Evolutionary conservation across 176 grass and related monocot genomes (phyloP).

Genomic region (bread wheat (Triticum aestivum)): IWGSC_CS_RefSeq_v2.1 NC_057795.1:508294017-508294516

Average conservation of each 20-base stretch:
- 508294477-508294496: no score
- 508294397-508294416: slow-evolving; percentile 2
- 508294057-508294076: background rate
- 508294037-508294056: background rate
- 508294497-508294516: no score
- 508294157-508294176: background rate
- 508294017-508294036: background rate
- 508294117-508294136: background rate
- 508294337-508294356: slow-evolving; percentile 17
- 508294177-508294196: slow-evolving; percentile 6
- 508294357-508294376: slow-evolving; percentile 36
- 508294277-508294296: background rate
- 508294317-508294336: background rate
- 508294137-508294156: background rate
- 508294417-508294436: slow-evolving; percentile 11
- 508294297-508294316: background rate
- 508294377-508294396: background rate
- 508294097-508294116: background rate
- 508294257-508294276: background rate
- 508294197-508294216: background rate
- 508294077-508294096: background rate
- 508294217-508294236: background rate
- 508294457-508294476: no score
- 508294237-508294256: background rate
- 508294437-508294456: background rate